Evolutionary conservation across 1,284 basidiomycete genomes (phyloP), one percentile per base, ranked within the genome.

Genomic region (Ceratobasidium sp.): DNA sequence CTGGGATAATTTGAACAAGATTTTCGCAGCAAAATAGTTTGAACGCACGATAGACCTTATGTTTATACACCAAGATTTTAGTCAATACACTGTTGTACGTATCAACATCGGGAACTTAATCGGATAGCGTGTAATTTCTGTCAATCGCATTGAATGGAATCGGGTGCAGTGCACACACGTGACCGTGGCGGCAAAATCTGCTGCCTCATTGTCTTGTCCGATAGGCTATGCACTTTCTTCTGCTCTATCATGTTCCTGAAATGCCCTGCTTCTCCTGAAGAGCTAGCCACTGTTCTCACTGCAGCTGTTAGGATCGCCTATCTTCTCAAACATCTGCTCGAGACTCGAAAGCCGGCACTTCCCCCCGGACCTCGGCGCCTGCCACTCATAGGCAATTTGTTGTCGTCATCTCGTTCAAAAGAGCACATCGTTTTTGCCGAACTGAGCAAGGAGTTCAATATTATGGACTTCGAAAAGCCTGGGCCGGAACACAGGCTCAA

Each of bases 1-100:
- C 31, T 98, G 96, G 96, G 87, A 91, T 73, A 88, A 87, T 79
- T 81, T 98, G 74, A 81, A 84, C 70, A 84, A 86, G 75, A 80
- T 89, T 58, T 91, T 91, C 75, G 73, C 45, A 1, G 58, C 58
- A 5, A 32, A 45, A 40, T 60, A 58, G 27, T 45, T 20, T n/a
- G 10, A 42, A 58, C 20, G 12, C 38, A 17, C 10, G 25, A 13
- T 43, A 1, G 5, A 3, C 38, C 20, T 29, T 31, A 10, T 58
- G 32, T 22, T 29, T 45, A 58, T 25, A 8, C 38, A 45, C n/a
- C 29, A 42, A 12, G 56, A 31, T 56, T 56, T 56, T 20, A 49
- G 7, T 17, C 50, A 32, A 15, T 53, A 25, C 20, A 47, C 6
- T 47, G 45, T n/a, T n/a, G n/a, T n/a, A n/a, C n/a, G n/a, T n/a